Base-by-base conservation (phyloP, 805 yeast genomes). In the Saccharomycopsis microspora region DNA sequence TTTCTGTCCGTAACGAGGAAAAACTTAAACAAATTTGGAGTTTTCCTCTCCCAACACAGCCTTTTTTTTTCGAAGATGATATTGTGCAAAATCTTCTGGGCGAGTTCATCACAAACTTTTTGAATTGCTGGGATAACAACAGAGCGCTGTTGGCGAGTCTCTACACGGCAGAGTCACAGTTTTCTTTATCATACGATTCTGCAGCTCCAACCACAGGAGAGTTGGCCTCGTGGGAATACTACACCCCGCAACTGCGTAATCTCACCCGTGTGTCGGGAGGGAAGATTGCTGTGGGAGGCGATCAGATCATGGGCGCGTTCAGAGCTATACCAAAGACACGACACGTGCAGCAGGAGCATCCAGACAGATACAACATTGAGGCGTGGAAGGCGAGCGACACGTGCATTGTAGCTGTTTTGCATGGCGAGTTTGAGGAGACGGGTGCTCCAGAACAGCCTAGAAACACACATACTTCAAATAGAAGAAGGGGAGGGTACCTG, bases 81-180 rank as follows among this genome's bases (percentile, higher is more conserved):
- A 85, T 78, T 38, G 70, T 87, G 33, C 87, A 84, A 53, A 68
- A 70, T 30, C 65, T 84, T 32, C 80, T 93, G 5, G 80, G 88
- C n/a, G 78, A 74, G 57, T 93, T 93, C 61, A 68, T 89, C 5
- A 64, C 86, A 32, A 82, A 85, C 55, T 93, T 75, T 63, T 68
- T 85, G 50, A 78, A 79, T 46, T 66, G 82, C 43, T 93, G 95
- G 95, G 98, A 93, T 65, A 79, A 85, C 58, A 44, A 52, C 39
- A 69, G 98, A 51, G 58, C 70, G 6, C 89, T 82, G 48, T 68
- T 93, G 43, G 60, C 82, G 62, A 72, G 74, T 40, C 67, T 93
- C 32, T 93, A 93, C 61, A 86, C 93, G 45, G 75, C 76, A 43
- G 83, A 82, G 57, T 86, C 97, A 0, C 85, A 83, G 59, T 90